Evolutionary conservation across 2,329 filamentous ascomycete genomes (phyloP).

Genomic region (Stagonosporopsis chrysanthemi): DNA sequence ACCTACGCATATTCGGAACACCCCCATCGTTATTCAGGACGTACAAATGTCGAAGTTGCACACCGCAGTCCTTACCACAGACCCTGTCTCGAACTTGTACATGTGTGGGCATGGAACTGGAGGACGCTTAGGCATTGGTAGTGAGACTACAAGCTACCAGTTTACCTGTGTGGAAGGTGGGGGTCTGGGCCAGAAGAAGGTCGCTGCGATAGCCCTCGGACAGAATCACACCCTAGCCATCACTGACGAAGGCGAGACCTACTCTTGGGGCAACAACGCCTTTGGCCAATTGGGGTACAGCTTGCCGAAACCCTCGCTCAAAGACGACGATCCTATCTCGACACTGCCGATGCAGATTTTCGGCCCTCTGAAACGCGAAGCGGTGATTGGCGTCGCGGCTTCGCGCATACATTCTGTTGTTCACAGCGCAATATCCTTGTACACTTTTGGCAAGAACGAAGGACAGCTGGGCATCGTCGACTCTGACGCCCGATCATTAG

Average conservation of each 20-base stretch:
- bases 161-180: conserved; percentile 84
- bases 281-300: conserved; percentile 86
- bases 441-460: conserved; percentile 93
- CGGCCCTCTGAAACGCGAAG: conserved; percentile 86
- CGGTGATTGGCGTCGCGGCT: conserved; percentile 81
- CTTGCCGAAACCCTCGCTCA: conserved; percentile 70
- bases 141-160: conserved; percentile 87
- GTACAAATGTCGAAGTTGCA: conserved; percentile 90
- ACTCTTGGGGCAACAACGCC: conserved; percentile 91
- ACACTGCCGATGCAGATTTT: conserved; percentile 86
- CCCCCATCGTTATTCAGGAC: conserved; percentile 78
- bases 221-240: conserved; percentile 91
- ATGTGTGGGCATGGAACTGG: conserved; percentile 91
- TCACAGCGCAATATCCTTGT: conserved; percentile 80
- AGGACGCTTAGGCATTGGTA: conserved; percentile 85
- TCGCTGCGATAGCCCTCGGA: conserved; percentile 81
- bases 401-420: conserved; percentile 92
- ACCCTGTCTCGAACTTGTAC: conserved; percentile 89
- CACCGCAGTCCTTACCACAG: conserved; percentile 84
- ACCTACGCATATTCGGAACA: conserved; percentile 75
- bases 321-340: conserved; percentile 85
- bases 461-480: conserved; percentile 95
- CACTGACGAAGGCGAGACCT: conserved; percentile 85
- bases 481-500: conserved; percentile 89
- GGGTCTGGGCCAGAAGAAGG: conserved; percentile 73